Evolutionary conservation across 2,329 filamentous ascomycete species (phyloP).

Genomic region (Colletotrichum endophyticum): DNA sequence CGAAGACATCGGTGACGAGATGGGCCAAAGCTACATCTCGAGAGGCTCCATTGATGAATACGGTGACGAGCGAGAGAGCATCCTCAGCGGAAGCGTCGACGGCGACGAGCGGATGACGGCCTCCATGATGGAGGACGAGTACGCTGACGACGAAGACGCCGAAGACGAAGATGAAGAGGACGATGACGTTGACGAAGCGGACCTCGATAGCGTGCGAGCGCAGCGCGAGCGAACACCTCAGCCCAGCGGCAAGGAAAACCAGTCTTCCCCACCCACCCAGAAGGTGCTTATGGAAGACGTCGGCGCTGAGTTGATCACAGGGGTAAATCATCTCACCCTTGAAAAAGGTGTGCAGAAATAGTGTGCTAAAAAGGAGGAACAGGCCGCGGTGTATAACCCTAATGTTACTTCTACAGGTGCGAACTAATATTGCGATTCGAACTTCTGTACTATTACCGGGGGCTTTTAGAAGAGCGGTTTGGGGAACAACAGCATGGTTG

Average conservation of each 20-base stretch:
- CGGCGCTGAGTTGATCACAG: conserved; percentile 64
- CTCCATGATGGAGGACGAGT: conserved; percentile 43
- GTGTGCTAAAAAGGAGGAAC: conserved; percentile 21
- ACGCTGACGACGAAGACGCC: conserved; percentile 35
- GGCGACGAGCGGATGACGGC: conserved; percentile 46
- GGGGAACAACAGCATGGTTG: neutral
- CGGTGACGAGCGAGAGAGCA: conserved; percentile 46
- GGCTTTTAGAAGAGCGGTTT: neutral
- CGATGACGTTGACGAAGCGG: conserved; percentile 44
- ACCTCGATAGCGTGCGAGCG: conserved; percentile 24
- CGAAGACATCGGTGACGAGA: conserved; percentile 45
- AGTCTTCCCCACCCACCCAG: conserved; percentile 21
- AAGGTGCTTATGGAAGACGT: conserved; percentile 46
- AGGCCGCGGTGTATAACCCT: conserved; percentile 20
- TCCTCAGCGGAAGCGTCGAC: conserved; percentile 48
- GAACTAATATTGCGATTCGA: conserved; percentile 5
- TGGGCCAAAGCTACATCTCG: conserved; percentile 63
- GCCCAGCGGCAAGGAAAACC: conserved; percentile 6
- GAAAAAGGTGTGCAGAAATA: conserved; percentile 40
- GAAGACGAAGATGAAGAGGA: conserved; percentile 41
- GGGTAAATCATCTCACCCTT: conserved; percentile 57
- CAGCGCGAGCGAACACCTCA: conserved; percentile 16
- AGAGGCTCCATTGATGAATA: conserved; percentile 53
- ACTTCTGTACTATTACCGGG: neutral
- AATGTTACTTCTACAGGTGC: conserved; percentile 10